Evolutionary conservation across 2,329 filamentous ascomycete species (phyloP).

Genomic region (Epichloe gansuensis): DNA sequence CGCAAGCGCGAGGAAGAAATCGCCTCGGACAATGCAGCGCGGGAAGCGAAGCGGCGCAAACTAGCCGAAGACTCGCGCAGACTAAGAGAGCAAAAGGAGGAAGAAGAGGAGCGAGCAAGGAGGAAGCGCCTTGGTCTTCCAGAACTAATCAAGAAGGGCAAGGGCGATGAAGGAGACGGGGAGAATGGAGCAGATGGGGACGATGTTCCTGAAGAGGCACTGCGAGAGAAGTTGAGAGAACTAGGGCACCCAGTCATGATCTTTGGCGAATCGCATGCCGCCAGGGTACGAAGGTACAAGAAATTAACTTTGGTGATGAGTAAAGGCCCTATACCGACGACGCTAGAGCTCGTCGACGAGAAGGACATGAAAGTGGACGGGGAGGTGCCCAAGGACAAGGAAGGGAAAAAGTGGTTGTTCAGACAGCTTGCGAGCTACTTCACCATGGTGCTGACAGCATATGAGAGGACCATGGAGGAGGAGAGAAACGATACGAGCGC

Average conservation of each 20-base stretch:
- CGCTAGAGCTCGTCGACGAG: slow-evolving; percentile 64
- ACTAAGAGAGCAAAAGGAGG: slow-evolving; percentile 59
- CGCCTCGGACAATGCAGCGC: slow-evolving; percentile 49
- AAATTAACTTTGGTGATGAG: slow-evolving; percentile 50
- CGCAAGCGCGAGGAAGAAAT: slow-evolving; percentile 84
- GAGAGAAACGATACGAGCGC: slow-evolving; percentile 52
- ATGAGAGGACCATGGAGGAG: slow-evolving; percentile 65
- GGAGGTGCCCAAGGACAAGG: slow-evolving; percentile 47
- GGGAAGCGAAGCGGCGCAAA: slow-evolving; percentile 70
- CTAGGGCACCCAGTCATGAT: slow-evolving; percentile 61
- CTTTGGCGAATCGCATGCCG: slow-evolving; percentile 69
- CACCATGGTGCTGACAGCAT: slow-evolving; percentile 85
- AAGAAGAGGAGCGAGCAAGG: slow-evolving; percentile 56
- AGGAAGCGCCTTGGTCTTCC: slow-evolving; percentile 71
- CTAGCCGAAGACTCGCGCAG: slow-evolving; percentile 69
- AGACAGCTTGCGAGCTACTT: slow-evolving; percentile 91
- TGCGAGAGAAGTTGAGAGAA: slow-evolving; percentile 53
- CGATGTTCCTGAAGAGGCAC: slow-evolving; percentile 58
- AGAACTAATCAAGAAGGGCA: slow-evolving; percentile 40
- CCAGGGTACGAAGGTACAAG: slow-evolving; percentile 57
- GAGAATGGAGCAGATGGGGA: slow-evolving; percentile 35
- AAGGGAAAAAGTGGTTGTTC: slow-evolving; percentile 59
- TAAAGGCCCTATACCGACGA: slow-evolving; percentile 77
- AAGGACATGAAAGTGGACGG: slow-evolving; percentile 74
- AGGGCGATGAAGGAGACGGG: slow-evolving; percentile 27